Conservation (phyloP, 257 asterid species). For the Ocimum tenuiflorum region DNA sequence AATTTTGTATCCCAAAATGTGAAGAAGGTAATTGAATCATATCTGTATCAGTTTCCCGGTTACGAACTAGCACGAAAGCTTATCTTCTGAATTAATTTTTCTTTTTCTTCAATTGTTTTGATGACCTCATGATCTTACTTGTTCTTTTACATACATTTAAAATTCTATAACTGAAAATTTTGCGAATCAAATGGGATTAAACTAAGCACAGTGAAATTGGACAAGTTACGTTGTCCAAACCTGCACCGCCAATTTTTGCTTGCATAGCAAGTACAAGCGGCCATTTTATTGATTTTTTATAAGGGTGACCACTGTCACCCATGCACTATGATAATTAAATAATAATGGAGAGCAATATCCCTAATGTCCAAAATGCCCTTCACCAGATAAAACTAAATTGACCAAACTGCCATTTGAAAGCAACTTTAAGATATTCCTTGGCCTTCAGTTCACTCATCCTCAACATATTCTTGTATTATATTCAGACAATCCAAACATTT, state of each 20-base stretch:
- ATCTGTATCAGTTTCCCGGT: no score
- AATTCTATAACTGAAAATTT: no score
- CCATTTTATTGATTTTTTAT: not conserved
- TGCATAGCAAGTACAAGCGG: constrained; percentile 12
- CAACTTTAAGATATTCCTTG: constrained; percentile 6
- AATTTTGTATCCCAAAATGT: no score
- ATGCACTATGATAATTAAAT: not conserved
- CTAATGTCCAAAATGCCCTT: constrained; percentile 22
- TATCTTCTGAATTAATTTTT: no score
- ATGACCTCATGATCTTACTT: no score
- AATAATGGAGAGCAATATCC: not conserved
- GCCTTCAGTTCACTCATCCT: not conserved
- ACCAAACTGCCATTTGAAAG: constrained; percentile 17
- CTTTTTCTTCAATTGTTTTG: no score
- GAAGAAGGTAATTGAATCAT: no score
- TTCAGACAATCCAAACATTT: not conserved
- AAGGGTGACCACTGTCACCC: no score
- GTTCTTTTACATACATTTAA: no score
- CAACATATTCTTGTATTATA: not conserved
- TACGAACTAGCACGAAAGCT: no score
- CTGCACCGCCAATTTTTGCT: not conserved
- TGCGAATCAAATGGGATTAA: not conserved
- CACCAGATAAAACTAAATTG: not conserved
- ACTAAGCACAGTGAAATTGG: not conserved
- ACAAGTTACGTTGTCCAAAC: not conserved